Evolutionary conservation across 208 protist species (phyloP).

Genomic region (Crithidia brevicula): DNA sequence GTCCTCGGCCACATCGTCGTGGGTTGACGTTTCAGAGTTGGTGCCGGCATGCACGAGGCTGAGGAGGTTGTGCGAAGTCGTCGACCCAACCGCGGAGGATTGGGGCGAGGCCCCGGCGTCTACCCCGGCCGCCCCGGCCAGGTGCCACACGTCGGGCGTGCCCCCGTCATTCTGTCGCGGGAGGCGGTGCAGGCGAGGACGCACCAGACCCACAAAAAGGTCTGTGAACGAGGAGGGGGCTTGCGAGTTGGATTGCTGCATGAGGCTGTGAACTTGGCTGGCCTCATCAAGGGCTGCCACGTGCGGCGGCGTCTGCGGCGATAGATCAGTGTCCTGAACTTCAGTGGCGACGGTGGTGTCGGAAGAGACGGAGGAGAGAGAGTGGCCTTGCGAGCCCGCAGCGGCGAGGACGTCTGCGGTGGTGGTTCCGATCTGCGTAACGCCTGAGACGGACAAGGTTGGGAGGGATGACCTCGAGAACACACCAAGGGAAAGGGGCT

Average conservation of each 20-base stretch:
- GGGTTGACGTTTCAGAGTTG: not conserved
- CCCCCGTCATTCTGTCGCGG: conserved; percentile 3
- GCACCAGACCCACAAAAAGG: conserved; percentile 30
- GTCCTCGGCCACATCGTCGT: conserved; percentile 19
- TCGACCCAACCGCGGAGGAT: conserved; percentile 7
- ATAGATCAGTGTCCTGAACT: not conserved
- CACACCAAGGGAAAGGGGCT: not conserved
- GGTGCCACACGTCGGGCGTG: conserved; percentile 1
- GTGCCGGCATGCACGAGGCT: not conserved
- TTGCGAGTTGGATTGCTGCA: not conserved
- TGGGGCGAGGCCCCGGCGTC: not conserved
- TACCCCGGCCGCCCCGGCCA: not conserved
- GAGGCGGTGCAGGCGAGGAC: conserved; percentile 11
- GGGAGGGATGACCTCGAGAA: conserved; percentile 15
- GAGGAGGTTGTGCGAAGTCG: conserved; percentile 8
- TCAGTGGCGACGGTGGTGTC: conserved; percentile 1
- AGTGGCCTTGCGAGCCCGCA: conserved; percentile 4
- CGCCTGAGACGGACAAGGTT: conserved; percentile 3
- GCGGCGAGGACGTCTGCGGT: not conserved
- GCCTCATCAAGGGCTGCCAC: conserved; percentile 1
- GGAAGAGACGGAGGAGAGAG: conserved; percentile 15
- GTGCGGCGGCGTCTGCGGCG: conserved; percentile 3
- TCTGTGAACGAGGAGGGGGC: conserved; percentile 18
- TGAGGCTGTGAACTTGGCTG: not conserved
- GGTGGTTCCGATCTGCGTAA: not conserved